Conservation (phyloP, 1,139 yeast species). For the Candida albicans region DNA sequence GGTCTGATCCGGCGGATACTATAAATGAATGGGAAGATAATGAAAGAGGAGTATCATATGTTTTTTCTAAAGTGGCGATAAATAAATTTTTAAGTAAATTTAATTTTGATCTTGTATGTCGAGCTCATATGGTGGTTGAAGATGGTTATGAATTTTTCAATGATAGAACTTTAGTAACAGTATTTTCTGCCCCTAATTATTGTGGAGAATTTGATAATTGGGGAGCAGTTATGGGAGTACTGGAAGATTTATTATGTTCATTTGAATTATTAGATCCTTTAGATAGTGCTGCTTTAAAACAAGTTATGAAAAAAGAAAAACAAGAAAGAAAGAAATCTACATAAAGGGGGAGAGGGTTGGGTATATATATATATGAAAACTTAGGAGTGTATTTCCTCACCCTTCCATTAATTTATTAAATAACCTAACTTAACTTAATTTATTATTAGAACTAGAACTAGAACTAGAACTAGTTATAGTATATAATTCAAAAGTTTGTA, state of each 20-base stretch:
- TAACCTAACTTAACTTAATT: too few relatives aligned
- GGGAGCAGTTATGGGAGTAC: constrained; percentile 99
- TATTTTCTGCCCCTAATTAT: constrained; percentile 86
- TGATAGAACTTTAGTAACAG: constrained; percentile 73
- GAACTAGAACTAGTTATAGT: too few relatives aligned
- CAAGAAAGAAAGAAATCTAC: constrained; percentile 57
- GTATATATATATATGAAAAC: too few relatives aligned
- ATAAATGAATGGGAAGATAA: constrained; percentile 97
- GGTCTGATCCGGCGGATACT: constrained; percentile 98
- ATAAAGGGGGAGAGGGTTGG: neutral
- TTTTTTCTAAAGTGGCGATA: constrained; percentile 89
- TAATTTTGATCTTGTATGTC: constrained; percentile 90
- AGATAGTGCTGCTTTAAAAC: constrained; percentile 89
- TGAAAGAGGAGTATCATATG: constrained; percentile 96
- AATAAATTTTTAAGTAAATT: constrained; percentile 85
- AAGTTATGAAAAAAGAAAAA: constrained; percentile 85
- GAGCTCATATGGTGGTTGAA: constrained; percentile 98
- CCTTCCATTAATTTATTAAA: too few relatives aligned
- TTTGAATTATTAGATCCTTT: constrained; percentile 92
- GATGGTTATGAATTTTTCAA: constrained; percentile 90
- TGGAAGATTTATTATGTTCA: constrained; percentile 86
- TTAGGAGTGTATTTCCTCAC: too few relatives aligned
- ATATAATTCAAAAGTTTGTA: too few relatives aligned
- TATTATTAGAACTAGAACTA: too few relatives aligned
- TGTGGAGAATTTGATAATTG: constrained; percentile 97